Evolutionary conservation across 1,139 yeast species (phyloP).

Genomic region (Saccharomyces hybrid): DNA sequence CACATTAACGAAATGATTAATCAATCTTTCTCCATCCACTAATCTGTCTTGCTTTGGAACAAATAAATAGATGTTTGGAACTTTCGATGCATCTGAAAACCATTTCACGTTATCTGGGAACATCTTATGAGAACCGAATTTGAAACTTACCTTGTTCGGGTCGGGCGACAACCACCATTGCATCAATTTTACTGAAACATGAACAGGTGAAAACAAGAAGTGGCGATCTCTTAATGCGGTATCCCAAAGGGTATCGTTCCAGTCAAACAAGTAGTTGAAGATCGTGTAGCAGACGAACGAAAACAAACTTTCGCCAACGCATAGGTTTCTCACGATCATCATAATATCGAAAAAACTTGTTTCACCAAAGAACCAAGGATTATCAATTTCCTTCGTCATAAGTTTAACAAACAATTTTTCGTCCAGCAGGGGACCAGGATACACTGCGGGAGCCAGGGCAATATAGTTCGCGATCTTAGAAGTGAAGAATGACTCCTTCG

Average conservation of each 20-base stretch:
- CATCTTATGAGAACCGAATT: conserved; percentile 20
- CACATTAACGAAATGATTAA: conserved; percentile 38
- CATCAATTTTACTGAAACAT: conserved; percentile 73
- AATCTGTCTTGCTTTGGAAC: conserved; percentile 49
- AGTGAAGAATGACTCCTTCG: conserved; percentile 35
- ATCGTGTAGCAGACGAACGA: conserved; percentile 63
- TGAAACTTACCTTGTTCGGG: conserved; percentile 21
- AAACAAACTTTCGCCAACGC: conserved; percentile 45
- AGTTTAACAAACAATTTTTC: conserved; percentile 44
- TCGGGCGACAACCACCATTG: conserved; percentile 68
- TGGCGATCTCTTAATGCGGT: conserved; percentile 56
- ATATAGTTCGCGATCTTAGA: conserved; percentile 56
- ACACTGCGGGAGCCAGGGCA: conserved; percentile 85
- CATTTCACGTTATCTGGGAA: conserved; percentile 30
- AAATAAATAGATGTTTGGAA: conserved; percentile 39
- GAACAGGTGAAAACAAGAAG: conserved; percentile 81
- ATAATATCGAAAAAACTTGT: conserved; percentile 55
- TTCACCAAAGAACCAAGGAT: conserved; percentile 49
- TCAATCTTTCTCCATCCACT: conserved; percentile 52
- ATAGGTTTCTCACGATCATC: conserved; percentile 42
- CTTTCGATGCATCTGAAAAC: conserved; percentile 21
- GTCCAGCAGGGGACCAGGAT: conserved; percentile 67
- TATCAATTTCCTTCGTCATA: conserved; percentile 34
- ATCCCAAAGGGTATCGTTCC: conserved; percentile 82
- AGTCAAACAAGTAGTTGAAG: conserved; percentile 78